Conservation (phyloP, 345 rosid genomes). For the Cochlearia excelsa region DNA sequence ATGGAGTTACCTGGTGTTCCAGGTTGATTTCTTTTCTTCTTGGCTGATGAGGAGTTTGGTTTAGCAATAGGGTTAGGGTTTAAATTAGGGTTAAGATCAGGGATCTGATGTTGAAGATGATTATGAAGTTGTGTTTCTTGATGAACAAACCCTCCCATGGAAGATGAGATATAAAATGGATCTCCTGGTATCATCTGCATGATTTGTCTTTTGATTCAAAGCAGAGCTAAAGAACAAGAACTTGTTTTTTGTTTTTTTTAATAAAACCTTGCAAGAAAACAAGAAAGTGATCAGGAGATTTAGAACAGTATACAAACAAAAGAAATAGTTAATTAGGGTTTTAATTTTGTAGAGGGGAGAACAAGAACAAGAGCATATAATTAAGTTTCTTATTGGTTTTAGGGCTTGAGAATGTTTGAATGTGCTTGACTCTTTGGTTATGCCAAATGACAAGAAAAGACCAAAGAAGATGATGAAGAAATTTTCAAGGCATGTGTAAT, state of each 20-base stretch:
- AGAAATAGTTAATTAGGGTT: conserved; percentile 37
- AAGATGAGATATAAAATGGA: conserved; percentile 52
- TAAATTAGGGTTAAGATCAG: conserved; percentile 47
- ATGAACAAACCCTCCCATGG: conserved; percentile 48
- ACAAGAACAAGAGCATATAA: conserved; percentile 44
- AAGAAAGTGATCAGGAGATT: conserved; percentile 39
- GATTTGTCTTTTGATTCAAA: conserved; percentile 18
- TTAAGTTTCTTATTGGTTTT: conserved; percentile 35
- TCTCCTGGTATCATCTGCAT: conserved; percentile 74
- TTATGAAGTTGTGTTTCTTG: conserved; percentile 42
- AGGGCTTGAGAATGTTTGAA: conserved; percentile 49
- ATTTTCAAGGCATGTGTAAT: conserved; percentile 30
- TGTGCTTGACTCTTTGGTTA: conserved; percentile 46
- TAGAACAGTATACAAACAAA: conserved; percentile 44
- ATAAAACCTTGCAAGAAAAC: conserved; percentile 39
- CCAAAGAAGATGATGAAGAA: conserved; percentile 44
- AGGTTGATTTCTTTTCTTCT: conserved; percentile 89
- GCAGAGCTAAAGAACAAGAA: conserved; percentile 38
- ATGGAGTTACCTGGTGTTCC: conserved; percentile 72
- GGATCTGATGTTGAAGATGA: conserved; percentile 37
- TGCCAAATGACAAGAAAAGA: conserved; percentile 68
- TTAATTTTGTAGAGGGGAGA: conserved; percentile 36
- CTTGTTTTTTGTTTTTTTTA: conserved; percentile 22
- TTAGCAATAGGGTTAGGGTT: conserved; percentile 43
- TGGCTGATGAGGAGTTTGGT: conserved; percentile 40